Conservation (phyloP, 2,329 filamentous ascomycete genomes). For the Leptodontidium sp. region DNA sequence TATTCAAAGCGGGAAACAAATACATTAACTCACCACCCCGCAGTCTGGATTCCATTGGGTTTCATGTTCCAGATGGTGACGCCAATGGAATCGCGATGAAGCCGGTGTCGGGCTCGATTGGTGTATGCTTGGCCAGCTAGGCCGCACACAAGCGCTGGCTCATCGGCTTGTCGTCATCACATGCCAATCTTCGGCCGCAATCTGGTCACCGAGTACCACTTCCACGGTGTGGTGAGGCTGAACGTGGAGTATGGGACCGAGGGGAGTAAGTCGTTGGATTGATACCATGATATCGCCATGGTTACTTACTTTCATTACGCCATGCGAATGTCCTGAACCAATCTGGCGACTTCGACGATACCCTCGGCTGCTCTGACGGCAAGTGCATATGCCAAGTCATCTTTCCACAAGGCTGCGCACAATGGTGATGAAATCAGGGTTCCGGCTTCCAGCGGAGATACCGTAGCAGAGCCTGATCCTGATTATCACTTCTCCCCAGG, state of each 20-base stretch:
- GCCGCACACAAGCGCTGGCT: constrained; percentile 27
- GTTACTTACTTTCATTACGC: neutral
- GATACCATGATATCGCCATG: neutral
- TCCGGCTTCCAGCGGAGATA: neutral
- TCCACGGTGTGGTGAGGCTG: constrained; percentile 4
- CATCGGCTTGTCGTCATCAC: constrained; percentile 25
- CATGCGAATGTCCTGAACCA: neutral
- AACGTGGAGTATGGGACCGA: neutral
- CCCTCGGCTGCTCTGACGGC: neutral
- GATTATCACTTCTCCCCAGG: neutral
- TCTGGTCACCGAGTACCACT: constrained; percentile 8
- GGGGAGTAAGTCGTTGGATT: neutral
- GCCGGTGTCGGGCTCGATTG: constrained; percentile 18
- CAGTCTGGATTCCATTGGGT: neutral
- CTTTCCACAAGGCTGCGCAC: constrained; percentile 11
- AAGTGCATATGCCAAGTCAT: constrained; percentile 2
- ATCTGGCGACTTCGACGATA: neutral
- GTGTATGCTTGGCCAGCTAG: constrained; percentile 17
- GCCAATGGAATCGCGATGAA: constrained; percentile 12
- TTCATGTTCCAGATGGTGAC: constrained; percentile 20
- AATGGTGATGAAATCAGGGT: constrained; percentile 8
- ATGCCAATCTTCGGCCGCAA: constrained; percentile 16
- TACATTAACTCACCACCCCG: neutral
- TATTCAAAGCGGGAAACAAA: neutral
- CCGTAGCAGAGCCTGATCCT: neutral